Evolutionary conservation across 2,329 filamentous ascomycete genomes (phyloP).

Genomic region (Epichloe aotearoae): DNA sequence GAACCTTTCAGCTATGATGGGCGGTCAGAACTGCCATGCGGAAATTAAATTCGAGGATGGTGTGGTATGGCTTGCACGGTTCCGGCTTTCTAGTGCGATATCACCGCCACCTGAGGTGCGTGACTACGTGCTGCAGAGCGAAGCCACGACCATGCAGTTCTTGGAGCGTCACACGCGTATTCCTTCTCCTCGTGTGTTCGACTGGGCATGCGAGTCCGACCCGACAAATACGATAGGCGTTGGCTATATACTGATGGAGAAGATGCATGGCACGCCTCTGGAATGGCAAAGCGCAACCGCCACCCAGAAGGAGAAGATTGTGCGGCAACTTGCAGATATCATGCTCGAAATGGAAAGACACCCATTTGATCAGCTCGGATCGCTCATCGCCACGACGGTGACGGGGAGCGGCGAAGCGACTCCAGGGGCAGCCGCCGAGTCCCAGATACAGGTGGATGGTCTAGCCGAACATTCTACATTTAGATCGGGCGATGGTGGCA

Average conservation of each 20-base stretch:
- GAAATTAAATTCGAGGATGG: slow-evolving; percentile 16
- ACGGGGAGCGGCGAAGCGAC: no score
- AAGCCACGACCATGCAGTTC: slow-evolving; percentile 14
- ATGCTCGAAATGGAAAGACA: slow-evolving; percentile 19
- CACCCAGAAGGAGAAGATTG: slow-evolving; percentile 16
- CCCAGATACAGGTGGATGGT: not conserved
- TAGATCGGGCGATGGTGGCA: not conserved
- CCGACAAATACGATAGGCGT: slow-evolving; percentile 19
- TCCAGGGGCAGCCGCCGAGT: not conserved
- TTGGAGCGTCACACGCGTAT: slow-evolving; percentile 13
- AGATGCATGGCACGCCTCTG: slow-evolving; percentile 21
- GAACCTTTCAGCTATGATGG: slow-evolving; percentile 13
- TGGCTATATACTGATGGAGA: slow-evolving; percentile 29
- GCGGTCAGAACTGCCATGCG: slow-evolving; percentile 15
- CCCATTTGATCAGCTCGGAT: slow-evolving; percentile 17
- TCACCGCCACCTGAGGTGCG: not conserved
- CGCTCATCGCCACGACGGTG: slow-evolving; percentile 5
- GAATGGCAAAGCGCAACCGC: slow-evolving; percentile 18
- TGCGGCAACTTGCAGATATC: slow-evolving; percentile 19
- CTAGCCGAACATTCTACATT: not conserved
- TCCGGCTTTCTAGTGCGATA: not conserved
- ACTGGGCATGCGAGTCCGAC: slow-evolving; percentile 19
- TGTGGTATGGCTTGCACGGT: slow-evolving; percentile 2
- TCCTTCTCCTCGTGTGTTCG: slow-evolving; percentile 21
- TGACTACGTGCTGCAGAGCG: slow-evolving; percentile 9